phyloP scores from a whole-genome alignment of 176 grass and related monocot species.

The Thinopyrum elongatum region DNA sequence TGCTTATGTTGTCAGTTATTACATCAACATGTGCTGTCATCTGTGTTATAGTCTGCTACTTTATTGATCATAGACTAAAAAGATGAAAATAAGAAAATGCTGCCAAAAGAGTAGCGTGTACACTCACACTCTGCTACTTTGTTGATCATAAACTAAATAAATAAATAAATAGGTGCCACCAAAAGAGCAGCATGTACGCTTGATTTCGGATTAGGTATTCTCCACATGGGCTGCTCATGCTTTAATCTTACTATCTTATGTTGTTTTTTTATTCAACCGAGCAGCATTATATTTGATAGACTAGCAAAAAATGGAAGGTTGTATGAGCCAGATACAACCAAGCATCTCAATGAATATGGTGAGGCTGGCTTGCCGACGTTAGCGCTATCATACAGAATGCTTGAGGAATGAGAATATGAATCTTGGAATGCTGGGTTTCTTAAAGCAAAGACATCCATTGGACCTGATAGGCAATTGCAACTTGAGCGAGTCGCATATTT shows the following conservation, averaged over 20 bases:
- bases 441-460: constrained; percentile 85
- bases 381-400: constrained; percentile 78
- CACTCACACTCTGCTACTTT: constrained; percentile 12
- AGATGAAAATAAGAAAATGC: constrained; percentile 8
- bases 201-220: no score
- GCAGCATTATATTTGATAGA: constrained; percentile 96
- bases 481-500: constrained; percentile 79
- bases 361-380: constrained; percentile 87
- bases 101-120: background rate
- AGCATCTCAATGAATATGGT: constrained; percentile 89
- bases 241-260: constrained; percentile 28
- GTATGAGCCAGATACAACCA: constrained; percentile 69
- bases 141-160: background rate
- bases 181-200: background rate
- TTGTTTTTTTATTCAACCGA: constrained; percentile 22
- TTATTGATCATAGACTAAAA: background rate
- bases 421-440: constrained; percentile 88
- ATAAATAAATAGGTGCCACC: background rate
- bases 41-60: background rate
- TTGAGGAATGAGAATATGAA: constrained; percentile 88
- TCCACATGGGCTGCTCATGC: constrained; percentile 21
- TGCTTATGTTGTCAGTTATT: constrained; percentile 8
- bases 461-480: constrained; percentile 80
- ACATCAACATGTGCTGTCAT: constrained; percentile 5
- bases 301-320: constrained; percentile 85